Base-by-base conservation (phyloP, 1,284 basidiomycete genomes). In the Leucoagaricus sp. region DNA sequence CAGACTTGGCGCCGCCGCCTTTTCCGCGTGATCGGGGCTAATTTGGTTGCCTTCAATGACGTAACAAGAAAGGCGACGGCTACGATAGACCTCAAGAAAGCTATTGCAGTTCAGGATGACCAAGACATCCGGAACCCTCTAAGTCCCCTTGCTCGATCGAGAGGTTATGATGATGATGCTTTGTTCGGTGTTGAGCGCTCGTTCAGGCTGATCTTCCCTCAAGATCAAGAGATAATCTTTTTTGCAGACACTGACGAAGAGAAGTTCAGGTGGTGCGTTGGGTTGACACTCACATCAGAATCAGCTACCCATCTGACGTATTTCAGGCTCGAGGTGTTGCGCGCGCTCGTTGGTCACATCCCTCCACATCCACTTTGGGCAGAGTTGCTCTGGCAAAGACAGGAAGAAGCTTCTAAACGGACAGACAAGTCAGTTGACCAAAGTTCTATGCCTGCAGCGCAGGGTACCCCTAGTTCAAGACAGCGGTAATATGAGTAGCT, bases 321-420 rank as follows among this genome's bases (percentile, higher is more conserved):
- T 38, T 4, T 13, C 60, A 95, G 93, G 93, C 77, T 96, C 64
- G 84, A 91, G 60, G 86, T 94, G 2, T 78, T 96, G 8, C 80
- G 82, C 47, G 87, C 89, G 0, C 77, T 96, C 21, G 84, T 96
- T 56, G 93, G 93, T 6, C 87, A 86, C 58, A 93, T 96, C 63
- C 94, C 94, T 19, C 86, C 89, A 2, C 91, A 95, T 68, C 92
- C 93, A 2, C 75, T 96, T 3, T 96, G 94, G 94, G 94, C 90
- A 3, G 93, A 96, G 72, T 71, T 95, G 33, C 73, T 94, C 31
- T 91, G 89, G 87, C 88, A 92, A 66, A 80, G 85, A 36, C 87
- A 90, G 62, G 77, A 81, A 54, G 80, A 82, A 50, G 58, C 73
- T 34, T 66, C 73, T 15, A 75, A 73, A 59, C 68, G 65, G 33